Percentiles rank a stretch among this genome's conserved stretches.
Conservation (phyloP, 768 basidiomycete genomes). For the Lentinula boryana region DNA sequence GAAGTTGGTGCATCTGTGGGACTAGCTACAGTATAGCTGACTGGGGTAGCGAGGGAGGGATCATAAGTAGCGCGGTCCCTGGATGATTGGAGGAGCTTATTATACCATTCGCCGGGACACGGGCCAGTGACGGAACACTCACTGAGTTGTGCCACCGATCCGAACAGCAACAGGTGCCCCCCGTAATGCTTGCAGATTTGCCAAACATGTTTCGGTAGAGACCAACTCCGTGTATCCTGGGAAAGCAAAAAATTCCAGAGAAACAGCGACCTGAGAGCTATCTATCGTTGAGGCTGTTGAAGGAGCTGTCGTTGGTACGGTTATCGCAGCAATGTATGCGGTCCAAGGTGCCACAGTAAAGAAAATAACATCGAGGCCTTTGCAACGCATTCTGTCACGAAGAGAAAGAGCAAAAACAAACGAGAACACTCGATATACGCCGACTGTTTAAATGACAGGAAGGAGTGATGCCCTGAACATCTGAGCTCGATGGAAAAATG, state of each 20-base stretch:
- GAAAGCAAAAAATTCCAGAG: conserved; percentile 33
- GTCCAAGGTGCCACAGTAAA: not conserved
- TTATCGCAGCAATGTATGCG: not conserved
- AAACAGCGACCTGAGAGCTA: conserved; percentile 25
- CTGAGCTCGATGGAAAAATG: conserved; percentile 2
- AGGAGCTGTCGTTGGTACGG: conserved; percentile 21
- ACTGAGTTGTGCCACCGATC: conserved; percentile 34
- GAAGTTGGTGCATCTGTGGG: conserved; percentile 26
- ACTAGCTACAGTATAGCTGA: conserved; percentile 29
- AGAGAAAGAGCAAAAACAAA: not conserved
- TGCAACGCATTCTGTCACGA: not conserved
- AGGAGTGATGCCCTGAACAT: not conserved
- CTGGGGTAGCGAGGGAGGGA: conserved; percentile 20
- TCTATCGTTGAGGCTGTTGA: conserved; percentile 20
- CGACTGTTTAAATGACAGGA: not conserved
- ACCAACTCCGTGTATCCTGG: conserved; percentile 25
- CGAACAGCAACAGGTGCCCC: conserved; percentile 26
- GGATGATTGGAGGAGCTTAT: not conserved
- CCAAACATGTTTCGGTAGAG: conserved; percentile 26
- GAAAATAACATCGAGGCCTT: not conserved
- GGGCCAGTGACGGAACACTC: conserved; percentile 6
- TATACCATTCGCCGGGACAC: not conserved
- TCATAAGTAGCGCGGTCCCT: conserved; percentile 36
- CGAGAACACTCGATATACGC: not conserved
- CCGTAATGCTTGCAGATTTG: conserved; percentile 22